A percentile compares a stretch with the other conserved stretches of the same genome.
Conservation (phyloP, 441 rosid species). For the Pelargonium myrrhifolium region DNA sequence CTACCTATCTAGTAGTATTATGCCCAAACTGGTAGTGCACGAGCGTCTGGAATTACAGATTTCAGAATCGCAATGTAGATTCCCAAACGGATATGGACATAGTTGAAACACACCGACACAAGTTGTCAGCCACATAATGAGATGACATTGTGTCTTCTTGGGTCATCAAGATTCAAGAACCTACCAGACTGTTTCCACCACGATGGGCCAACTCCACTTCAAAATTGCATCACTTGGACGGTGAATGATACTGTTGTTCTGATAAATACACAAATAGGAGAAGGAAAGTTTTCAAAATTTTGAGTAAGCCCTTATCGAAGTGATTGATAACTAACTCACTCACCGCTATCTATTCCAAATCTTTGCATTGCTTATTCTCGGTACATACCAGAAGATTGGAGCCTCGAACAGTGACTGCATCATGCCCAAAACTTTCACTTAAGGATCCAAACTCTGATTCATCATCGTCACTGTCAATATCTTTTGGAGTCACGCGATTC, state of each 20-base stretch:
- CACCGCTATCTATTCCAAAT: conserved; percentile 27
- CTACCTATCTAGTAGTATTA: too few species aligned
- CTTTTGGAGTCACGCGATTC: conserved; percentile 47
- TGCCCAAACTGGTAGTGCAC: too few species aligned
- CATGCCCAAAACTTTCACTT: conserved; percentile 39
- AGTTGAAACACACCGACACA: background rate
- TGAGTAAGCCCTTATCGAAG: background rate
- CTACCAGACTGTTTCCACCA: too few species aligned
- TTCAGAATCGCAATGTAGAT: background rate
- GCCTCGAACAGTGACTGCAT: conserved; percentile 28
- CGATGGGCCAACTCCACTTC: conserved; percentile 6
- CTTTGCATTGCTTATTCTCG: conserved; percentile 42
- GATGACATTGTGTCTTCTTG: background rate
- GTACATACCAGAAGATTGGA: conserved; percentile 38
- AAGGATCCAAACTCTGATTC: conserved; percentile 38
- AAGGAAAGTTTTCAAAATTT: background rate
- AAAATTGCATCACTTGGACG: conserved; percentile 15
- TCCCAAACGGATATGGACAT: background rate
- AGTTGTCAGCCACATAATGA: background rate
- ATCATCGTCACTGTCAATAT: conserved; percentile 47
- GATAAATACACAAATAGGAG: too few species aligned
- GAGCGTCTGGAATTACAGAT: too few species aligned
- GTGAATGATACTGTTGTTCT: conserved; percentile 7
- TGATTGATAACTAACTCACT: background rate
- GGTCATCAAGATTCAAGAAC: conserved; percentile 4